Conservation (phyloP, 2,329 filamentous ascomycete species). For the Colletotrichum sublineola region DNA sequence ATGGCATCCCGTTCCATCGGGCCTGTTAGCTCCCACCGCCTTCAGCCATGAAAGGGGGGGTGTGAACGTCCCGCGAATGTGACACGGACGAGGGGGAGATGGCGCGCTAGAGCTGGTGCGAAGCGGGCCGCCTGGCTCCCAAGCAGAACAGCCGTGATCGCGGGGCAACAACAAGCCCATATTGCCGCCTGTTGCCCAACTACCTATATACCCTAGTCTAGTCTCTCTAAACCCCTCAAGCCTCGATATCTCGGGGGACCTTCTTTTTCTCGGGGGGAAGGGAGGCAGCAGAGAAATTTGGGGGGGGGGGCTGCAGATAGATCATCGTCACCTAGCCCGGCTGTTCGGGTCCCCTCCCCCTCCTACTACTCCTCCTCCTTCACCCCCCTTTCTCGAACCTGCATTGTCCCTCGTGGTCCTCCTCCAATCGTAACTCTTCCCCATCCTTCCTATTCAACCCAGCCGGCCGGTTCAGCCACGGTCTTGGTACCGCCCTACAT, state of each 20-base stretch:
- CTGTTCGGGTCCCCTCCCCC: slow-evolving; percentile 2
- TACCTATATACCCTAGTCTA: neutral
- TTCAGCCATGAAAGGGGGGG: neutral
- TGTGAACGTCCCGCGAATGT: neutral
- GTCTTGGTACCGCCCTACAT: neutral
- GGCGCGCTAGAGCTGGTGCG: neutral
- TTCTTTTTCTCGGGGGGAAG: neutral
- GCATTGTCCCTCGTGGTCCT: neutral
- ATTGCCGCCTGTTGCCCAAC: neutral
- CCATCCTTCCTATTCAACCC: neutral
- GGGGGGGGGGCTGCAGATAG: neutral
- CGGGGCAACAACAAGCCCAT: neutral
- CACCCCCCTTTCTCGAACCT: neutral
- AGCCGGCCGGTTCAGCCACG: neutral
- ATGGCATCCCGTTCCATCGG: neutral
- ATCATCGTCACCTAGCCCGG: slow-evolving; percentile 12
- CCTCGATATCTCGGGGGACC: neutral
- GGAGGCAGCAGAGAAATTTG: too few species aligned
- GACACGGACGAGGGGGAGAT: neutral
- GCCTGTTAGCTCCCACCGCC: neutral
- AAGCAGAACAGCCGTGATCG: neutral
- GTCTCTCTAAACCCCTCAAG: neutral
- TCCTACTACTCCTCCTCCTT: neutral
- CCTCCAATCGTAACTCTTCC: neutral
- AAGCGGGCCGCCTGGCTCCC: neutral